A percentile compares a stretch with the other conserved stretches of the same genome.
Evolutionary conservation across 495 filamentous ascomycete species (phyloP).

Genomic region (Aspergillus indologenus): DNA sequence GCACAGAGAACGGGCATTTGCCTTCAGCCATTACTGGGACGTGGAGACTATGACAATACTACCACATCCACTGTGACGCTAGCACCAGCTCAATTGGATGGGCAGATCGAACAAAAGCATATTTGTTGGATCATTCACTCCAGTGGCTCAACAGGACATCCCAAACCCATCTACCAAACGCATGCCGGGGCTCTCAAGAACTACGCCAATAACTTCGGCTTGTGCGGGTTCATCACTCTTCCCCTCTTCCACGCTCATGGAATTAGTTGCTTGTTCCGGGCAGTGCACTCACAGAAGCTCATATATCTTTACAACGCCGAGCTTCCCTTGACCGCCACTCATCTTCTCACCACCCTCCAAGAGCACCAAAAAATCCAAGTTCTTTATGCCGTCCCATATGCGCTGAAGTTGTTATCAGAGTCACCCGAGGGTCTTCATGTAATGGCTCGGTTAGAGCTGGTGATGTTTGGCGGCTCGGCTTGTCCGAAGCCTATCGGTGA

Average conservation of each 20-base stretch:
- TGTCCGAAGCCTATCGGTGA: conserved; percentile 52
- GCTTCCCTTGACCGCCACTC: conserved; percentile 39
- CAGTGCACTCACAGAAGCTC: conserved; percentile 36
- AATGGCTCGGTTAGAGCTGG: conserved; percentile 39
- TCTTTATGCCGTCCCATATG: conserved; percentile 47
- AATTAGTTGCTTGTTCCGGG: conserved; percentile 46
- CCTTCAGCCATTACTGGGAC: conserved; percentile 13
- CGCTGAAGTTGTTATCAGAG: conserved; percentile 47
- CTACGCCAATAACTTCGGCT: conserved; percentile 36
- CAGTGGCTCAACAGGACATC: conserved; percentile 38
- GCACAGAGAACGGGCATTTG: conserved; percentile 13
- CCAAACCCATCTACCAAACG: conserved; percentile 43
- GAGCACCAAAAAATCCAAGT: conserved; percentile 35
- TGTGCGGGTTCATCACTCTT: conserved; percentile 48
- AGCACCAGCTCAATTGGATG: conserved; percentile 21
- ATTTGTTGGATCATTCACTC: conserved; percentile 45
- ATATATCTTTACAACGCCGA: conserved; percentile 46
- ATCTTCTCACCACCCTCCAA: conserved; percentile 38
- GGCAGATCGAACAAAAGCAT: conserved; percentile 20
- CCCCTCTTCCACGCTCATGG: conserved; percentile 54
- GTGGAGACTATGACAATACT: conserved; percentile 9
- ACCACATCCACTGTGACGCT: not conserved
- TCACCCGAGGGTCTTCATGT: conserved; percentile 36
- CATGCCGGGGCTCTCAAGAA: conserved; percentile 38
- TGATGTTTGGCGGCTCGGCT: conserved; percentile 46